Base-by-base conservation (phyloP, 164 flowering plant species). In the Sedum album region DNA sequence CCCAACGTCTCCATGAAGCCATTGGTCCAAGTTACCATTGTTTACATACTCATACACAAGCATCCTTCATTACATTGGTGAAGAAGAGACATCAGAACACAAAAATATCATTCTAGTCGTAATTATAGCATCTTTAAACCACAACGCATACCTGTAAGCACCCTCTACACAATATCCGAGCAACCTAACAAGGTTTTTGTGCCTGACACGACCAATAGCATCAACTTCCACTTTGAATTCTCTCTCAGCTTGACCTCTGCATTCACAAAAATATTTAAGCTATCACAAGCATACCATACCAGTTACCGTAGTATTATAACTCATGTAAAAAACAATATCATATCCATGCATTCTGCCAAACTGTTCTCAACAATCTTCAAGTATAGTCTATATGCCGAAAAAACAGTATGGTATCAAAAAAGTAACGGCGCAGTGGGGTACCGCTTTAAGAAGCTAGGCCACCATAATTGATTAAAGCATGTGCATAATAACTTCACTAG, bases 1-100 rank as follows among this genome's bases (percentile, higher is more conserved):
- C 35, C 96, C 98, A 26, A 88, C 96, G 78, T 89, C 93, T 17
- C 97, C 98, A 77, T 91, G 97, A 73, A 93, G 88, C 98, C 98
- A 93, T 67, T 93, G 97, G 13, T 89, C 98, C 66, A 93, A 79
- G 80, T 93, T 91, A 42, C 98, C 98, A 72, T 89, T 89, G 76
- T 93, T 93, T 36, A 93, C 87, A 70, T 83, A 91, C 73, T 93
- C 97, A 75, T 93, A 93, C 66, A 93, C 98, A 76, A 93, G 95
- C 97, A 93, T 93, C 89, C 98, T 93, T 66, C 25, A 93, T 93
- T 88, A 96, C 87, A 70, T 25, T 60, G 53, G 61, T 26, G 14
- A 28, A 57, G 18, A 28, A 57, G 1, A 57, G 4, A 13, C 17
- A 28, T 57, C 33, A 57, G 62, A 57, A 57, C 2, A 20, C 7